Evolutionary conservation across 2,329 filamentous ascomycete genomes (phyloP).

Genomic region (Dactylonectria estremocensis): DNA sequence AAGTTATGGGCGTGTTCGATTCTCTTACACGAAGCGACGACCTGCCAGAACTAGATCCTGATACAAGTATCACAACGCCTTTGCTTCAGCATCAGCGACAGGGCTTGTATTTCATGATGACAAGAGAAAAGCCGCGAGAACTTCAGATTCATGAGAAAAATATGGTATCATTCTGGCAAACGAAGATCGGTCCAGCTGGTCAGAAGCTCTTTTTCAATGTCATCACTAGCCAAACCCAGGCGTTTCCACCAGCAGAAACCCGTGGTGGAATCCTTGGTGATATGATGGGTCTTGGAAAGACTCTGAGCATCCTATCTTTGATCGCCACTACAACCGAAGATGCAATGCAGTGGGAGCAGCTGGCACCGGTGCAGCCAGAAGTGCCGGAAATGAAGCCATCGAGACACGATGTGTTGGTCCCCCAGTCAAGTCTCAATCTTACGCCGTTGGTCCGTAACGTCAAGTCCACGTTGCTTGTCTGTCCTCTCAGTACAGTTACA

Average conservation of each 20-base stretch:
- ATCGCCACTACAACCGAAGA: constrained; percentile 76
- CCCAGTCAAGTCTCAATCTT: constrained; percentile 62
- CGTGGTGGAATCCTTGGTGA: constrained; percentile 84
- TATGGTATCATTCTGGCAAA: constrained; percentile 84
- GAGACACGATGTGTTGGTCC: constrained; percentile 49
- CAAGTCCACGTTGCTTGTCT: constrained; percentile 87
- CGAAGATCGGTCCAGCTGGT: constrained; percentile 65
- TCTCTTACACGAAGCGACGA: constrained; percentile 83
- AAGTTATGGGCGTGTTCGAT: constrained; percentile 91
- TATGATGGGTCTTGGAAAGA: constrained; percentile 93
- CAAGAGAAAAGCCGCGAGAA: constrained; percentile 79
- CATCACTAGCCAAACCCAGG: constrained; percentile 81
- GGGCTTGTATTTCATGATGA: constrained; percentile 87
- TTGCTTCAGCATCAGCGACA: constrained; percentile 92
- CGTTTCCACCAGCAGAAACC: constrained; percentile 74
- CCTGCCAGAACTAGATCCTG: constrained; percentile 80
- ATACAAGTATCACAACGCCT: constrained; percentile 72
- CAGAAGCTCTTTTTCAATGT: constrained; percentile 82
- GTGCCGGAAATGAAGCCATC: constrained; percentile 58
- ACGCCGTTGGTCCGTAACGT: constrained; percentile 76
- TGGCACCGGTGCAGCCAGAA: constrained; percentile 66
- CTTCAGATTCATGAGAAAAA: constrained; percentile 71
- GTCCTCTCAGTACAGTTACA: constrained; percentile 89
- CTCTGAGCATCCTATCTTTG: constrained; percentile 87
- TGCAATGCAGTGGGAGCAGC: constrained; percentile 73